Evolutionary conservation across 768 basidiomycete genomes (phyloP).

Genomic region (Lactarius quietus): DNA sequence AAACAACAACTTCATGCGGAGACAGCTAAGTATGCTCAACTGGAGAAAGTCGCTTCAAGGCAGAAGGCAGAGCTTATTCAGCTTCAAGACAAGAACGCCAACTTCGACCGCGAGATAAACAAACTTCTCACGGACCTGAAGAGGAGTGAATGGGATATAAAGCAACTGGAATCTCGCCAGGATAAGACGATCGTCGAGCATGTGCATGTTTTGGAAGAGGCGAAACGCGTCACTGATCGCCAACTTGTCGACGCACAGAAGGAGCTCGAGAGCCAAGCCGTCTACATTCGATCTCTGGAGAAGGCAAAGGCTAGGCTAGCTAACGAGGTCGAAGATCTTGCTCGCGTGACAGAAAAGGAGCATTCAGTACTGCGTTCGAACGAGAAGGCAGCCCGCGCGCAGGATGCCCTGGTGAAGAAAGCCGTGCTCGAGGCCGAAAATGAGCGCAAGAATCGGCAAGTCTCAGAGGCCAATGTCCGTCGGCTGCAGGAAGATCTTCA

Average conservation of each 20-base stretch:
- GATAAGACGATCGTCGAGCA: conserved; percentile 99
- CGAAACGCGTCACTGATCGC: conserved; percentile 90
- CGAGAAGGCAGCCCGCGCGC: conserved; percentile 60
- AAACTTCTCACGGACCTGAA: conserved; percentile 79
- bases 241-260: conserved; percentile 79
- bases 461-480: conserved; percentile 57
- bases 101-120: conserved; percentile 76
- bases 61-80: conserved; percentile 69
- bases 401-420: conserved; percentile 57
- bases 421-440: conserved; percentile 60
- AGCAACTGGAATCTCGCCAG: conserved; percentile 79
- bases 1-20: conserved; percentile 76
- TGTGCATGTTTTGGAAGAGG: conserved; percentile 93
- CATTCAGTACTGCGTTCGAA: conserved; percentile 60
- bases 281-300: conserved; percentile 83
- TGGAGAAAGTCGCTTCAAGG: conserved; percentile 59
- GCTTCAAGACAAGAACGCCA: conserved; percentile 63
- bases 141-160: conserved; percentile 79
- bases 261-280: conserved; percentile 69
- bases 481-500: conserved; percentile 62
- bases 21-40: conserved; percentile 61
- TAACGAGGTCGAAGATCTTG: conserved; percentile 79
- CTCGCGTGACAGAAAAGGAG: conserved; percentile 68
- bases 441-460: conserved; percentile 62
- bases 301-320: conserved; percentile 71